Conservation (phyloP, 2,329 filamentous ascomycete genomes). For the Diplodia mutila region DNA sequence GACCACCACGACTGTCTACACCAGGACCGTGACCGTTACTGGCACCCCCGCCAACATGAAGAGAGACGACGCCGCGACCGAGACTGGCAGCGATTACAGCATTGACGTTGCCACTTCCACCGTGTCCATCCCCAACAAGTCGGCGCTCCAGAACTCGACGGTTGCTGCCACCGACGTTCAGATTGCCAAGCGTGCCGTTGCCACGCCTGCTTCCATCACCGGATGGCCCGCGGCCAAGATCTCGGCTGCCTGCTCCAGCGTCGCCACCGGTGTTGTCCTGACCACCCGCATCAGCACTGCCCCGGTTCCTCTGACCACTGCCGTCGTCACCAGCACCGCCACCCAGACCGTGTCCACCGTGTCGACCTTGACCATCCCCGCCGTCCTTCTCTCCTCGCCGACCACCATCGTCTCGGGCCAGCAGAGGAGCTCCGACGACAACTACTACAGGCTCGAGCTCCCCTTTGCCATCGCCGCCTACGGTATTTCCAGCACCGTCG, state of each 20-base stretch:
- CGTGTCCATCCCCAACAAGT: neutral
- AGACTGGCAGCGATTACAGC: neutral
- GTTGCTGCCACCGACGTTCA: neutral
- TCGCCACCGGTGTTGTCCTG: neutral
- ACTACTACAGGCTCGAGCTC: neutral
- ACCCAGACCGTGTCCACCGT: neutral
- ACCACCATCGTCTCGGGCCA: neutral
- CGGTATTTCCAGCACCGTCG: neutral
- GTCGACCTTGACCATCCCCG: neutral
- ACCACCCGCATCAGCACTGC: slow-evolving; percentile 9
- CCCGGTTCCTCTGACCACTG: neutral
- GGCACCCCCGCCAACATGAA: neutral
- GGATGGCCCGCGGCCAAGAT: neutral
- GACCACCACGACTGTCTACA: neutral
- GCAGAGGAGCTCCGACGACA: neutral
- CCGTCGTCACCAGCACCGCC: neutral
- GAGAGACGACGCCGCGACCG: neutral
- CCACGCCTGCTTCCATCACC: neutral
- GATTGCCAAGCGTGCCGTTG: neutral
- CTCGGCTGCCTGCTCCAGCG: slow-evolving; percentile 1
- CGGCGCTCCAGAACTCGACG: neutral
- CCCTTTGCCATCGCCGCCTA: neutral
- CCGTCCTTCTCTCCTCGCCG: neutral
- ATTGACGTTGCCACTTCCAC: neutral
- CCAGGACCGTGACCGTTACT: neutral